Evolutionary conservation across 2,329 filamentous ascomycete species (phyloP).

Genomic region (Teratosphaeria nubilosa): DNA sequence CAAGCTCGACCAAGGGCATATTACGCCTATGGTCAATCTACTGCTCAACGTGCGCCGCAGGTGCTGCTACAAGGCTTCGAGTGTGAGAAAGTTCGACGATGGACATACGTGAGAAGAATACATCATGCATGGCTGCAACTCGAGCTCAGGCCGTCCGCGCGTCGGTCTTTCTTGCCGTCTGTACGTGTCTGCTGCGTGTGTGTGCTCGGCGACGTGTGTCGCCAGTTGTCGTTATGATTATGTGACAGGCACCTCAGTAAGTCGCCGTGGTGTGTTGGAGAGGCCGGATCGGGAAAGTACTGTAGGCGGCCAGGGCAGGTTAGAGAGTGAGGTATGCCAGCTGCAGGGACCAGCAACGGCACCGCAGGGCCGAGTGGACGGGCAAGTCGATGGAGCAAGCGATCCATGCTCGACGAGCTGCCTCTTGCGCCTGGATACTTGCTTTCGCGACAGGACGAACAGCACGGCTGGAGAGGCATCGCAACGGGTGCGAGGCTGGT

Average conservation of each 20-base stretch:
- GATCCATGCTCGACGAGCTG: not conserved
- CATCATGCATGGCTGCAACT: not conserved
- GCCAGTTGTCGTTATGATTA: not conserved
- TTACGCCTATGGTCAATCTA: not conserved
- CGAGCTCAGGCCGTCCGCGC: not conserved
- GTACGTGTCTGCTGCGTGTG: not conserved
- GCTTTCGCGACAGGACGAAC: not conserved
- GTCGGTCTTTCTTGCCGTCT: not conserved
- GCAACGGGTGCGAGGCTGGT: not conserved
- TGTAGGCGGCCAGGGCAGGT: not conserved
- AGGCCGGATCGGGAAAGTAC: not conserved
- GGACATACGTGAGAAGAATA: not conserved
- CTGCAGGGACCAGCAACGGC: not conserved
- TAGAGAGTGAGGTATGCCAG: not conserved
- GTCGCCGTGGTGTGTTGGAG: not conserved
- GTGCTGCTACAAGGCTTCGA: not conserved
- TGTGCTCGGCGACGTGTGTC: not conserved
- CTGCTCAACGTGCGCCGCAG: not conserved
- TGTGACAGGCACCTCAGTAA: too few species aligned
- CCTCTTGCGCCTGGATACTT: not conserved
- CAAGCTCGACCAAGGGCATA: not conserved
- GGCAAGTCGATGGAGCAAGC: not conserved
- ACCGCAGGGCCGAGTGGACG: not conserved
- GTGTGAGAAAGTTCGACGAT: not conserved
- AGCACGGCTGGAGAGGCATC: not conserved